A percentile compares a stretch with the other conserved stretches of the same genome.
Evolutionary conservation across 345 rosid genomes (phyloP).

Genomic region (Populus ilicifolia): DNA sequence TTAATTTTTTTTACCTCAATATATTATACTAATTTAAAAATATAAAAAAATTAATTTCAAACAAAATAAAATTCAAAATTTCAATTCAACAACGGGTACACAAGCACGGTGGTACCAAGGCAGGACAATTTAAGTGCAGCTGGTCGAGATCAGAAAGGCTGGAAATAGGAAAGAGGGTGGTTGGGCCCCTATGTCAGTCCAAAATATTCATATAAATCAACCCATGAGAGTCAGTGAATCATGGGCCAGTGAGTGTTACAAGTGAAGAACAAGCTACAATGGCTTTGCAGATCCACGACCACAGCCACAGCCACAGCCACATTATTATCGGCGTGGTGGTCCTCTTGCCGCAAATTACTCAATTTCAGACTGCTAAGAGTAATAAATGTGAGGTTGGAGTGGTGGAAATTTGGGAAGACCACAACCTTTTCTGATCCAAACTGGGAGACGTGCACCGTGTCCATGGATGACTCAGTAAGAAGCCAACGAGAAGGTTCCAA

Average conservation of each 20-base stretch:
- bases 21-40: too few species aligned
- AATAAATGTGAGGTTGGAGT: neutral
- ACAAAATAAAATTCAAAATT: too few species aligned
- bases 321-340: neutral
- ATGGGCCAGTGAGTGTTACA: neutral
- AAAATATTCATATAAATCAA: neutral
- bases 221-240: neutral
- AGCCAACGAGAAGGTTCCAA: neutral
- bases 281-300: neutral
- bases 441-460: neutral
- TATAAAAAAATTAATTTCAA: too few species aligned
- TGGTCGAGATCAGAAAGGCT: neutral
- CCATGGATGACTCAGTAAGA: neutral
- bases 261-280: neutral
- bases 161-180: neutral
- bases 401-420: neutral
- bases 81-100: too few species aligned
- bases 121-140: neutral
- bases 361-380: neutral
- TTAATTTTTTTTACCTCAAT: too few species aligned
- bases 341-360: neutral
- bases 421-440: neutral
- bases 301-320: neutral
- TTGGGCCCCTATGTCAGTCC: neutral
- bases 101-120: too few species aligned